These are phyloP conservation scores for Avena insularis DNA, from an alignment of 176 grass and related monocot genomes.

Conservation along the genomic window DNA sequence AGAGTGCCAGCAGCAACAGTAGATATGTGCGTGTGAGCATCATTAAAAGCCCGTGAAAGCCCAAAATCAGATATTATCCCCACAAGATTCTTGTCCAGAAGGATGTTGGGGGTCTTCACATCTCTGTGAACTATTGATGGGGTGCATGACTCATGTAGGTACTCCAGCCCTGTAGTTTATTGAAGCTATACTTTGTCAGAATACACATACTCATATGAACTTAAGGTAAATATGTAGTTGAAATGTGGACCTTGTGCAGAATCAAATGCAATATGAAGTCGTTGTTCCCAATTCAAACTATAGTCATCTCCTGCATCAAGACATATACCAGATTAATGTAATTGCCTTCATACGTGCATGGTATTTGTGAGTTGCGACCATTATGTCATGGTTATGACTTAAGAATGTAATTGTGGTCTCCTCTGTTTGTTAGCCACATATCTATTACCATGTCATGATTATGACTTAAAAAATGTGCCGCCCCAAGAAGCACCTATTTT, in stretches of 20 bases:
- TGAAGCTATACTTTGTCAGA: neutral
- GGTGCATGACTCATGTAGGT: constrained; percentile 32
- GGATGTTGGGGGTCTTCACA: constrained; percentile 50
- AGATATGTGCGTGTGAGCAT: constrained; percentile 36
- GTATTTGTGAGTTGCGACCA: neutral
- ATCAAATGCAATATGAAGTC: constrained; percentile 53
- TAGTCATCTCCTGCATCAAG: constrained; percentile 9
- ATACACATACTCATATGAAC: neutral
- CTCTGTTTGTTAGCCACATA: neutral
- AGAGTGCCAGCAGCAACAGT: constrained; percentile 29
- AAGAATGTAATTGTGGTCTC: neutral
- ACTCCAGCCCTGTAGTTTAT: constrained; percentile 39
- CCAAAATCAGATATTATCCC: constrained; percentile 45
- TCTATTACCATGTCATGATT: neutral
- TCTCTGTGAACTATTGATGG: constrained; percentile 46
- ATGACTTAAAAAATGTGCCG: neutral
- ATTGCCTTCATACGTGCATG: neutral
- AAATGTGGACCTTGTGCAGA: constrained; percentile 27
- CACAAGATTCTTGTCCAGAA: constrained; percentile 38
- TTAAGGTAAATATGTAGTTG: neutral
- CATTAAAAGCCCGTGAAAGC: constrained; percentile 13
- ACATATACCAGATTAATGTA: neutral
- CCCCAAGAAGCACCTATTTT: neutral
- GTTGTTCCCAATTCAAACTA: constrained; percentile 48
- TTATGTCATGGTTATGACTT: neutral